phyloP scores from a whole-genome alignment of 352 stramenopile species.

The Elongisporangium anandrum region DNA sequence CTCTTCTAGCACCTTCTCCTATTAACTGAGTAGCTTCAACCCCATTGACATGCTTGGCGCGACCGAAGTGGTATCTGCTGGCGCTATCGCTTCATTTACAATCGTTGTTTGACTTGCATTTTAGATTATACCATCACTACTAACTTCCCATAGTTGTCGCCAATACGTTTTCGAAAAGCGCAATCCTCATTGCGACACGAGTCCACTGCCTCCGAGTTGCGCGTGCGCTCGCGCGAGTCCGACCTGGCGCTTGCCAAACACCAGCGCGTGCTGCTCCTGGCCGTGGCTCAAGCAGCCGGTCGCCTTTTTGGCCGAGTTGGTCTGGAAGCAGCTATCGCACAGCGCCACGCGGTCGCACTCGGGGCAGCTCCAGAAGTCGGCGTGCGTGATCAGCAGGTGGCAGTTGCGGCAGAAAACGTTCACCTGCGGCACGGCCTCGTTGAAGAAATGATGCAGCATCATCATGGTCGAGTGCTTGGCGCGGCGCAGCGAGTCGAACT shows the following conservation, averaged over 20 bases:
- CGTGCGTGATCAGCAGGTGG: constrained; percentile 73
- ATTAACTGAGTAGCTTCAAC: too few species aligned
- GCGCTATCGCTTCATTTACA: too few species aligned
- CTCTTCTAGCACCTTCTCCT: too few species aligned
- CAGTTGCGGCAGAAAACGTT: constrained; percentile 80
- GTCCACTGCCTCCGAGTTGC: background rate
- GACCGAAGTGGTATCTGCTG: too few species aligned
- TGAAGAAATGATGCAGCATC: constrained; percentile 85
- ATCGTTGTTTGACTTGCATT: background rate
- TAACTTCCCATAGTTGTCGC: too few species aligned
- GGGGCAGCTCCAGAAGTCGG: constrained; percentile 57
- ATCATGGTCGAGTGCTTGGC: constrained; percentile 90
- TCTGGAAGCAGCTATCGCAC: constrained; percentile 63
- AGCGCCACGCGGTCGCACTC: constrained; percentile 53
- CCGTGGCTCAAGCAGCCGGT: background rate
- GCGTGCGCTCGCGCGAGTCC: background rate
- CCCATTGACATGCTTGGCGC: too few species aligned
- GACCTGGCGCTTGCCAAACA: background rate
- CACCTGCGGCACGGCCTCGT: constrained; percentile 46
- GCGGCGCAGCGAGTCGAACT: constrained; percentile 85
- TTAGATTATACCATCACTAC: background rate
- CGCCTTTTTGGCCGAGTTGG: background rate
- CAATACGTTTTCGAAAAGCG: too few species aligned
- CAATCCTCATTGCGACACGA: background rate
- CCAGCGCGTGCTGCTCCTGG: background rate